Conservation (phyloP, 805 yeast species). For the Teunomyces barrocoloradensis region DNA sequence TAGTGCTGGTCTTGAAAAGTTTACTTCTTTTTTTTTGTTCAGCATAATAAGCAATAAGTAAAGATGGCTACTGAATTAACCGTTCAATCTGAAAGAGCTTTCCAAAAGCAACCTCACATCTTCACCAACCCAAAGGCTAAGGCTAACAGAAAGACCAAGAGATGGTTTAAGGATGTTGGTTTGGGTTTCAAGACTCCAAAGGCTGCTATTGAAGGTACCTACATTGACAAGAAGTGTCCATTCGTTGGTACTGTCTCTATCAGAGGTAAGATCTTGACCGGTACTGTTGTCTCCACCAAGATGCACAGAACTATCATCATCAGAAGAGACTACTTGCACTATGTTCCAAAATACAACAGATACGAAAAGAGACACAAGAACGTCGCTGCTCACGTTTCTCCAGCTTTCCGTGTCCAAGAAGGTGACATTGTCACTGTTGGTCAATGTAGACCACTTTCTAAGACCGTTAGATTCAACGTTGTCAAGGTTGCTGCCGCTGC, state of each 20-base stretch:
- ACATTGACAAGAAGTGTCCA: conserved; percentile 99
- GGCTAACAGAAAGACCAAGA: conserved; percentile 98
- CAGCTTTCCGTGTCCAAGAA: conserved; percentile 99
- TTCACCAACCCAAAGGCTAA: conserved; percentile 99
- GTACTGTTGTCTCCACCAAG: conserved; percentile 99
- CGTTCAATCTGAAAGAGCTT: conserved; percentile 99
- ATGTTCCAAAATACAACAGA: conserved; percentile 99
- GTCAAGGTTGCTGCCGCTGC: conserved; percentile 88
- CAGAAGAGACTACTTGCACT: conserved; percentile 99
- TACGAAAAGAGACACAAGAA: conserved; percentile 99
- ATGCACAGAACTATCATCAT: conserved; percentile 99
- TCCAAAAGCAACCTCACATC: conserved; percentile 99
- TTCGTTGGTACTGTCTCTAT: conserved; percentile 94
- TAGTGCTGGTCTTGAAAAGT: conserved; percentile 3
- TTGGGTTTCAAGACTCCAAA: conserved; percentile 99
- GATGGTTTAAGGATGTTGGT: conserved; percentile 99
- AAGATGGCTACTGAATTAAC: conserved; percentile 99
- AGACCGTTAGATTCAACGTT: conserved; percentile 99
- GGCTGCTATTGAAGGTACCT: conserved; percentile 96
- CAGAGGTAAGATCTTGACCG: conserved; percentile 99
- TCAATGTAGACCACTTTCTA: conserved; percentile 99
- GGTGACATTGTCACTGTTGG: conserved; percentile 99
- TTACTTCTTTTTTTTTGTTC: conserved; percentile 8
- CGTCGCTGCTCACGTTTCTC: conserved; percentile 99
- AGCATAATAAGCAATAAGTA: conserved; percentile 13